phyloP scores from a whole-genome alignment of 2,329 filamentous ascomycete genomes.

The Cercospora zeae-maydis region DNA sequence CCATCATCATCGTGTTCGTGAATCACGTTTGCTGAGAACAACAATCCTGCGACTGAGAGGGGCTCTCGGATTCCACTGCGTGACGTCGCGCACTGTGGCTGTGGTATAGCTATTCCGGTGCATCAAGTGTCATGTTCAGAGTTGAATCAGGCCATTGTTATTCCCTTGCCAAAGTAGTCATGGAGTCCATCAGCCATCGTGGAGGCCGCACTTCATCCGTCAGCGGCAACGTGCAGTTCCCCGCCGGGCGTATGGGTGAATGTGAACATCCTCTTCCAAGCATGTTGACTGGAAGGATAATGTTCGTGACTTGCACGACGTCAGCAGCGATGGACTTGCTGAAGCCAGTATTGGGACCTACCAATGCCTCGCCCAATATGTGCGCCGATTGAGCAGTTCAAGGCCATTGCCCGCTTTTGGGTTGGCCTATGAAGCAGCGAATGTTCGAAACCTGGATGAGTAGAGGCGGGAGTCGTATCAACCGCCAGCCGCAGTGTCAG shows the following conservation, averaged over 20 bases:
- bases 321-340: neutral
- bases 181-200: neutral
- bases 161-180: neutral
- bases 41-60: neutral
- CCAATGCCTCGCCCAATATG: neutral
- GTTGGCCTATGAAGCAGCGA: neutral
- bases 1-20: neutral
- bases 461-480: neutral
- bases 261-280: neutral
- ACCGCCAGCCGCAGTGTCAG: neutral
- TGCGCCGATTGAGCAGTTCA: neutral
- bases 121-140: neutral
- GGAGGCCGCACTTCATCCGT: slow-evolving; percentile 1
- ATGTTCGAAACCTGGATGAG: neutral
- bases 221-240: neutral
- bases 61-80: neutral
- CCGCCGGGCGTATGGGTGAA: neutral
- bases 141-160: neutral
- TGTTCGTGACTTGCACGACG: neutral
- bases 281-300: neutral
- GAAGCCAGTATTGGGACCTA: neutral
- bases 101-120: neutral
- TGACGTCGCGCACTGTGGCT: neutral
- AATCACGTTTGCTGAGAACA: neutral
- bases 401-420: neutral